These are phyloP conservation scores for Claviceps pusilla DNA, from an alignment of 2,329 filamentous ascomycete genomes.

Conservation along the genomic window DNA sequence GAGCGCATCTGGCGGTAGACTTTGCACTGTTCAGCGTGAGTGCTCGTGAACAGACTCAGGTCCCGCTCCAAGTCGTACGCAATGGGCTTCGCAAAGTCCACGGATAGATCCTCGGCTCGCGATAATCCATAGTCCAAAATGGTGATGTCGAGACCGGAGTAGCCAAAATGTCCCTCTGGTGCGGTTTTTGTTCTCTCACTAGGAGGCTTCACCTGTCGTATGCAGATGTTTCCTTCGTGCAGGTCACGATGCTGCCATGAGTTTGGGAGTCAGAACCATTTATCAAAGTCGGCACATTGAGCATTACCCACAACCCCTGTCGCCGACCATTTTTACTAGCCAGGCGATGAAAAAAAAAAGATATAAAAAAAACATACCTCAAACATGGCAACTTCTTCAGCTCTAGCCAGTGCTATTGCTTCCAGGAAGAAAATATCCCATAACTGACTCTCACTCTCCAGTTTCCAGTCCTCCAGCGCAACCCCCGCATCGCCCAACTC, in stretches of 20 bases:
- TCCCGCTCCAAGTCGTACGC: conserved; percentile 47
- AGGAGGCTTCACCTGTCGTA: conserved; percentile 28
- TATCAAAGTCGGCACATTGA: background rate
- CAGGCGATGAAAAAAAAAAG: too few relatives aligned
- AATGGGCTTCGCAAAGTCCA: conserved; percentile 24
- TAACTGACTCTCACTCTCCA: conserved; percentile 34
- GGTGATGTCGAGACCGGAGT: conserved; percentile 47
- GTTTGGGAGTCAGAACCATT: conserved; percentile 3
- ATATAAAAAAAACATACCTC: conserved; percentile 30
- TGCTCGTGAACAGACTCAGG: conserved; percentile 43
- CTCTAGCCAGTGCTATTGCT: conserved; percentile 43
- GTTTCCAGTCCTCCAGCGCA: conserved; percentile 42
- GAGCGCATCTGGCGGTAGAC: conserved; percentile 50
- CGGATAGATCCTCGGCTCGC: conserved; percentile 32
- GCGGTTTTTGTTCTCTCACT: conserved; percentile 15
- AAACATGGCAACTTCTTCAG: conserved; percentile 42
- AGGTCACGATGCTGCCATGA: conserved; percentile 43
- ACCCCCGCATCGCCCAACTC: conserved; percentile 48
- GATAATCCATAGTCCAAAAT: conserved; percentile 53
- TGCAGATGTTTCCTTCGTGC: conserved; percentile 50
- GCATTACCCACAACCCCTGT: background rate
- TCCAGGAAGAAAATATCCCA: conserved; percentile 51
- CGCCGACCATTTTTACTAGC: too few relatives aligned
- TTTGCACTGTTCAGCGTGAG: conserved; percentile 42
- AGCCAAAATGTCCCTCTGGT: conserved; percentile 32